Evolutionary conservation across 345 rosid species (phyloP).

Genomic region (Citrus mangshanensis): DNA sequence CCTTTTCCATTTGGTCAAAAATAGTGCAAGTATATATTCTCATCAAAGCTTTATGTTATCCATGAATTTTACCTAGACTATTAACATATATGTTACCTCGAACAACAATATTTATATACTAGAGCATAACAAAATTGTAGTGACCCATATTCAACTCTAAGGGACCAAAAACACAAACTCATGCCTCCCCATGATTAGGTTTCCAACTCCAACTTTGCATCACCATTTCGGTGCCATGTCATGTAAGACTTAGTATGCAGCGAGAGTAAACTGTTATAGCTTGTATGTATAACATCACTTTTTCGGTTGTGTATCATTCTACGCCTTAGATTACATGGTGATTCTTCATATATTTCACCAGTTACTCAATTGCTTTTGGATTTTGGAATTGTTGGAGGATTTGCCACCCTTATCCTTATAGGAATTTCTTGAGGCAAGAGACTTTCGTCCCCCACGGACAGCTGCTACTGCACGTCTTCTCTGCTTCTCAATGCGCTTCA

Average conservation of each 20-base stretch:
- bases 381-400: constrained; percentile 59
- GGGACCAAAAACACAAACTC: neutral
- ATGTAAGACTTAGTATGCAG: neutral
- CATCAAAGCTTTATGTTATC: neutral
- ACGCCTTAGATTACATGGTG: neutral
- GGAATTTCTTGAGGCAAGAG: constrained; percentile 66
- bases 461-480: constrained; percentile 67
- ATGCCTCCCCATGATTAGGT: neutral
- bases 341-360: constrained; percentile 39
- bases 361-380: constrained; percentile 43
- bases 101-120: neutral
- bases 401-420: constrained; percentile 88
- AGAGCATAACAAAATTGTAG: neutral
- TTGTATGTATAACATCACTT: neutral
- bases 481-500: constrained; percentile 68
- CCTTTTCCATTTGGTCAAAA: neutral
- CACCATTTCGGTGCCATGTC: neutral
- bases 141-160: too few species aligned
- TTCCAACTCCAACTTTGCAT: neutral
- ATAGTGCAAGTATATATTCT: neutral
- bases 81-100: neutral
- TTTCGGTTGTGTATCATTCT: neutral
- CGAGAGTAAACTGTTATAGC: neutral
- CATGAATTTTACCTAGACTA: neutral
- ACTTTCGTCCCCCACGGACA: constrained; percentile 56